Evolutionary conservation across 805 yeast genomes (phyloP), one percentile per base, ranked within the genome.

Genomic region (Metschnikowia baotianmanensis): DNA sequence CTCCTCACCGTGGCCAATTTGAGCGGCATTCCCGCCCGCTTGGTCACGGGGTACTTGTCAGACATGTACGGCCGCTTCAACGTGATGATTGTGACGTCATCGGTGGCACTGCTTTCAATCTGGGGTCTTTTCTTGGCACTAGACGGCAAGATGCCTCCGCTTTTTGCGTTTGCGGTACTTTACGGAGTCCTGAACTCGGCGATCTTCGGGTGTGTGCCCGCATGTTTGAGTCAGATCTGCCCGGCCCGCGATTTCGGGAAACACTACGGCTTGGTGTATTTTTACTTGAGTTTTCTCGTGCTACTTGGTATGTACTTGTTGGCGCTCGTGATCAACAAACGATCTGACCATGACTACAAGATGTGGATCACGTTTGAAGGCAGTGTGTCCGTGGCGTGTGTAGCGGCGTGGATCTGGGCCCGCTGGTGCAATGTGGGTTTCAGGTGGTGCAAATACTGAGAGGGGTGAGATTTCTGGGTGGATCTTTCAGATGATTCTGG

Each of bases 241-340:
- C 74, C 72, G 10, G 80, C 83, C 0, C 66, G 71, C 42, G 76
- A 79, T 41, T 83, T 82, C 55, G 90, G 90, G n/a, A 79, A 76
- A 46, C 62, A 83, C 19, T 84, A 78, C 48, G 89, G 89, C 0
- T 71, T 86, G n/a, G 72, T 80, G 42, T 82, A 80, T 56, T 47
- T 44, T 16, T 40, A 37, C 31, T 34, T 45, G 33, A 43, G 48
- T 7, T 44, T 47, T 38, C 27, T 40, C 27, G 40, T 34, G 13
- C 38, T 42, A 19, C 31, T 42, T 34, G 51, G 51, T 4, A 42
- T 47, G 36, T 47, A 31, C 36, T 12, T 38, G 11, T 36, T 46
- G 13, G 41, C 48, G 4, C 38, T 47, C 24, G 46, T 45, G 19
- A 47, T 47, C 31, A 41, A 40, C 29, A 36, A 34, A 3, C 46